Evolutionary conservation across 805 yeast genomes (phyloP), one percentile per base, ranked within the genome.

Genomic region (Wilhelminamyces savonicus): DNA sequence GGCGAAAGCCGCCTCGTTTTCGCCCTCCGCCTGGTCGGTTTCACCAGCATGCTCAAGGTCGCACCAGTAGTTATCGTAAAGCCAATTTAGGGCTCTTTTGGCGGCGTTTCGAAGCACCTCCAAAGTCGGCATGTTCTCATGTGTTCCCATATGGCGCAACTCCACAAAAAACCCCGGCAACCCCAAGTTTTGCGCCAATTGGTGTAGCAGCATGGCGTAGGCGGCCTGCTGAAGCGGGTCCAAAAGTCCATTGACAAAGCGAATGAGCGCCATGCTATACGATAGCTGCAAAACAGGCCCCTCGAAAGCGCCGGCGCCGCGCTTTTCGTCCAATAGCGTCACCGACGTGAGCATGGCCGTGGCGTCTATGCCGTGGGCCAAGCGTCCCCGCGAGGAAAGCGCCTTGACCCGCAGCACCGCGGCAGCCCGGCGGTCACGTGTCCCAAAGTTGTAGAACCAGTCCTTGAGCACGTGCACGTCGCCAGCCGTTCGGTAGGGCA

Each of bases 181-280:
- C 2, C 74, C 71, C 14, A 84, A 55, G 25, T 70, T 69, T 30
- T 62, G 69, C 1, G 97, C 97, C 15, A 92, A 56, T 5, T 69
- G 66, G 38, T 82, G 81, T 43, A 92, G 58, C 5, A 97, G 88
- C 11, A 82, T 71, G 0, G 95, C 96, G 48, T 60, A 79, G 25
- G 68, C 72, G 1, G 87, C 74, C 43, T 78, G 83, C 54, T 92
- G 98, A 28, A 71, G 71, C 0, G 94, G 92, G 52, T 92, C 98
- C 21, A 92, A 55, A 3, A 86, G 54, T 2, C 97, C 97, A 54
- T 92, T 92, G 16, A 92, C 97, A 57, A 90, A 86, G 34, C 94
- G 63, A 16, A 86, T 78, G 9, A 88, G 46, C 0, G 86, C 74
- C 83, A 82, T 78, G 0, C 87, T 60, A 48, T 82, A 83, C 4